These are phyloP conservation scores for Diaporthe vexans DNA, from an alignment of 2,329 filamentous ascomycete genomes.

Conservation along the genomic window DNA sequence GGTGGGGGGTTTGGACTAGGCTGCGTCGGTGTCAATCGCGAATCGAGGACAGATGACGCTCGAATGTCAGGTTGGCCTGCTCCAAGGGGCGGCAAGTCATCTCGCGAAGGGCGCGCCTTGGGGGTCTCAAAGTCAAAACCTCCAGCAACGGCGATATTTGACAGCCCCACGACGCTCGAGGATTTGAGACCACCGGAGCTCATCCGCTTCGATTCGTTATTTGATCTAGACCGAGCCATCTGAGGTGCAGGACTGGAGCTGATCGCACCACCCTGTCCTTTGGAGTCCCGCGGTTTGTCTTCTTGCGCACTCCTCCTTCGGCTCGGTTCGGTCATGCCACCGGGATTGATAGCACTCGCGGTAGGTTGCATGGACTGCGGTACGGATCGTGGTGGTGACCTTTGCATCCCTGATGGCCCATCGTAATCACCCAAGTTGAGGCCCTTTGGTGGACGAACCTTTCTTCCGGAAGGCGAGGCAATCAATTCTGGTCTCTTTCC, in stretches of 20 bases:
- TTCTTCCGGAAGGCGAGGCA: background rate
- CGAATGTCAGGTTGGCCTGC: constrained; percentile 45
- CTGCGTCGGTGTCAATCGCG: constrained; percentile 63
- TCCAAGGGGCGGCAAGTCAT: constrained; percentile 39
- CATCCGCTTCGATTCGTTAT: constrained; percentile 40
- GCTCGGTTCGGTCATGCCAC: background rate
- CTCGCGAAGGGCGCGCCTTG: constrained; percentile 32
- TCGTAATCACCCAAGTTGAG: constrained; percentile 17
- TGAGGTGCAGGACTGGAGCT: constrained; percentile 10
- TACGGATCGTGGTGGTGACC: constrained; percentile 30
- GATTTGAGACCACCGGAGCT: constrained; percentile 42
- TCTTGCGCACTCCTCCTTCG: constrained; percentile 3
- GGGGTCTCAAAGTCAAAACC: constrained; percentile 48
- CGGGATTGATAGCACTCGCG: background rate
- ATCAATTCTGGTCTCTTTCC: constrained; percentile 22
- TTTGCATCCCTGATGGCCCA: constrained; percentile 7
- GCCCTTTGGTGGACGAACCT: background rate
- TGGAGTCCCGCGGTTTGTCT: background rate
- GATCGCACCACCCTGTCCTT: background rate
- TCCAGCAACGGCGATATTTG: constrained; percentile 45
- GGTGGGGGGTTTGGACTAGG: constrained; percentile 60
- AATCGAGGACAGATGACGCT: constrained; percentile 52
- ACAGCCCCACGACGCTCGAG: constrained; percentile 44
- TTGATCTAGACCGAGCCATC: constrained; percentile 40
- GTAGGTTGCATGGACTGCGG: constrained; percentile 1